Evolutionary conservation across 1,139 yeast genomes (phyloP).

Genomic region (Yamadazyma taylorii): DNA sequence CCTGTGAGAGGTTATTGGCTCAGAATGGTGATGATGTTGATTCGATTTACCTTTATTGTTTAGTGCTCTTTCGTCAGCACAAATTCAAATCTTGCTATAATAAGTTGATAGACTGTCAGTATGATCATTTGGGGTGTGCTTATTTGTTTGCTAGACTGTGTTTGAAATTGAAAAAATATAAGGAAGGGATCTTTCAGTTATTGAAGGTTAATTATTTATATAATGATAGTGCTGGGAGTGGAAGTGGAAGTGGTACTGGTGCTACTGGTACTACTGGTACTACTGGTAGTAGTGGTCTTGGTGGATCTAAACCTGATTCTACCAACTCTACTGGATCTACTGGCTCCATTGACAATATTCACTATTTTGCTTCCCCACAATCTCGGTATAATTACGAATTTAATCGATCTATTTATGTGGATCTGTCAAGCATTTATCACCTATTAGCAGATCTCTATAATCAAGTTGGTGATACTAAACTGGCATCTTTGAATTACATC

Average conservation of each 20-base stretch:
- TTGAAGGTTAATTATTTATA: constrained; percentile 32
- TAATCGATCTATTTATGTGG: constrained; percentile 51
- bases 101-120: constrained; percentile 32
- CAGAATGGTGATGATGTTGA: constrained; percentile 50
- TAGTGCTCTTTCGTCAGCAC: constrained; percentile 55
- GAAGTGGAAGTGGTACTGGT: no score
- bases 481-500: constrained; percentile 67
- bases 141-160: constrained; percentile 70
- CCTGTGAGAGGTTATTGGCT: constrained; percentile 73
- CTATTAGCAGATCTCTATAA: constrained; percentile 71
- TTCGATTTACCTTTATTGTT: constrained; percentile 62
- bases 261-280: no score
- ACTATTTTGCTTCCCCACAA: constrained; percentile 23
- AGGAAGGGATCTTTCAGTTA: constrained; percentile 66
- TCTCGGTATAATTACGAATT: constrained; percentile 35
- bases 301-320: no score
- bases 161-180: constrained; percentile 51
- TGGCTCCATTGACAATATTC: constrained; percentile 8
- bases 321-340: constrained; percentile 11
- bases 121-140: constrained; percentile 65
- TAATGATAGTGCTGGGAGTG: no score
- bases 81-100: constrained; percentile 63
- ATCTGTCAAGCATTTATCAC: constrained; percentile 61
- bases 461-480: constrained; percentile 57
- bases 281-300: no score